phyloP scores from a whole-genome alignment of 2,329 filamentous ascomycete species.

The Curvularia verruculosa region DNA sequence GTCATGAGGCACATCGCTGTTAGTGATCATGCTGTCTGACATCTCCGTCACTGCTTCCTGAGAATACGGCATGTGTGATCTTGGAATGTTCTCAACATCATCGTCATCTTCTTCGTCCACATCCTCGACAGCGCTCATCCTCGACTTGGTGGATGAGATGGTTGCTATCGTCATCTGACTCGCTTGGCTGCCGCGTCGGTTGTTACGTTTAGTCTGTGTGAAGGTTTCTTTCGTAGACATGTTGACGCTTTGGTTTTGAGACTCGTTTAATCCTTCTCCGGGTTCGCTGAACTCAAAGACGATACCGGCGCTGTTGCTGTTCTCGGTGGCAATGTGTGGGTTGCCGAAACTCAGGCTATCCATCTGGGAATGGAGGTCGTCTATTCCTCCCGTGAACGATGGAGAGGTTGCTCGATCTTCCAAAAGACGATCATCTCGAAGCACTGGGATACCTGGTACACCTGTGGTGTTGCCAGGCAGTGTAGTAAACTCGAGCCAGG shows the following conservation, averaged over 20 bases:
- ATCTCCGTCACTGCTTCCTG: constrained; percentile 27
- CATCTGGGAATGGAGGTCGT: constrained; percentile 23
- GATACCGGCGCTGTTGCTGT: constrained; percentile 31
- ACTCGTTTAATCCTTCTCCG: constrained; percentile 17
- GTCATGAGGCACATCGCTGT: constrained; percentile 43
- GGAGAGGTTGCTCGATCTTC: constrained; percentile 26
- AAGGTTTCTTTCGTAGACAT: constrained; percentile 36
- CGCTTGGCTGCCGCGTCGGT: constrained; percentile 40
- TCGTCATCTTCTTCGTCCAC: constrained; percentile 49
- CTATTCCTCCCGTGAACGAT: constrained; percentile 15
- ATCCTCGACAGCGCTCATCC: constrained; percentile 47
- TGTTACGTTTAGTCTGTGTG: constrained; percentile 35
- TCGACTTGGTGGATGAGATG: constrained; percentile 50
- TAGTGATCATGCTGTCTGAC: constrained; percentile 44
- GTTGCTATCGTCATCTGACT: constrained; percentile 50
- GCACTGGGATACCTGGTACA: constrained; percentile 9
- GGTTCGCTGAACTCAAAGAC: constrained; percentile 41
- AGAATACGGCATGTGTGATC: constrained; percentile 31
- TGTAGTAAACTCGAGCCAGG: constrained; percentile 64
- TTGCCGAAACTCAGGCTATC: constrained; percentile 27
- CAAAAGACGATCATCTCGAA: constrained; percentile 33
- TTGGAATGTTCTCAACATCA: constrained; percentile 57
- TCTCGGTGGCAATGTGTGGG: constrained; percentile 16
- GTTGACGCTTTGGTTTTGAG: constrained; percentile 14
- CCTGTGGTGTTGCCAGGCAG: constrained; percentile 18